Conservation (phyloP, 2,329 filamentous ascomycete species). For the Exophiala phaeomuriformis region DNA sequence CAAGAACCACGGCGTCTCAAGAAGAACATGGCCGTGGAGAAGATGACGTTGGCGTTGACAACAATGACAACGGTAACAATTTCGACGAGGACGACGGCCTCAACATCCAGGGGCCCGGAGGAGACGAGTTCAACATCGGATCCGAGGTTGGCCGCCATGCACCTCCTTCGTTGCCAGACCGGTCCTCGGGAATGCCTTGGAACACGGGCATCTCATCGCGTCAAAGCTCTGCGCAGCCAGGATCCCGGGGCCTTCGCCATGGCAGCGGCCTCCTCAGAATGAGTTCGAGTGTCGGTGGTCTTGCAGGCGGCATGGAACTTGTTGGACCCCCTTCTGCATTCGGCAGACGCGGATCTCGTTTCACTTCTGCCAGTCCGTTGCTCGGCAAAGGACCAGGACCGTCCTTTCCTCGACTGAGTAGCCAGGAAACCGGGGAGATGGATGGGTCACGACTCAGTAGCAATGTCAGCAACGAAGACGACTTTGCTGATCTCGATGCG, state of each 20-base stretch:
- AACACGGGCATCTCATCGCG: conserved; percentile 48
- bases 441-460: conserved; percentile 7
- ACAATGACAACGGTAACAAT: conserved; percentile 14
- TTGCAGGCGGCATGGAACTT: conserved; percentile 24
- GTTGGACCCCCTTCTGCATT: conserved; percentile 27
- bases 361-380: conserved; percentile 56
- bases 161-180: conserved; percentile 58
- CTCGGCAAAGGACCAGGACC: conserved; percentile 29
- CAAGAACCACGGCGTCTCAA: conserved; percentile 26
- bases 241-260: conserved; percentile 29
- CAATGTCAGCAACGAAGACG: conserved; percentile 21
- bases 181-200: conserved; percentile 62
- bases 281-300: conserved; percentile 32
- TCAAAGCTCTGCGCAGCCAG: conserved; percentile 35
- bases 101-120: conserved; percentile 31
- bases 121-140: conserved; percentile 44
- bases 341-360: conserved; percentile 42
- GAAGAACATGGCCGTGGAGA: background rate
- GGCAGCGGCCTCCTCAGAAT: conserved; percentile 28
- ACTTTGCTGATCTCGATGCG: conserved; percentile 31
- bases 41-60: conserved; percentile 32
- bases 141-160: conserved; percentile 57
- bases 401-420: conserved; percentile 28
- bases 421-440: conserved; percentile 4
- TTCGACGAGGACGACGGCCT: conserved; percentile 31